A percentile compares a stretch with the other conserved stretches of the same genome.
Evolutionary conservation across 148 eudicot genomes (phyloP).

Genomic region (Rhododendron molle): DNA sequence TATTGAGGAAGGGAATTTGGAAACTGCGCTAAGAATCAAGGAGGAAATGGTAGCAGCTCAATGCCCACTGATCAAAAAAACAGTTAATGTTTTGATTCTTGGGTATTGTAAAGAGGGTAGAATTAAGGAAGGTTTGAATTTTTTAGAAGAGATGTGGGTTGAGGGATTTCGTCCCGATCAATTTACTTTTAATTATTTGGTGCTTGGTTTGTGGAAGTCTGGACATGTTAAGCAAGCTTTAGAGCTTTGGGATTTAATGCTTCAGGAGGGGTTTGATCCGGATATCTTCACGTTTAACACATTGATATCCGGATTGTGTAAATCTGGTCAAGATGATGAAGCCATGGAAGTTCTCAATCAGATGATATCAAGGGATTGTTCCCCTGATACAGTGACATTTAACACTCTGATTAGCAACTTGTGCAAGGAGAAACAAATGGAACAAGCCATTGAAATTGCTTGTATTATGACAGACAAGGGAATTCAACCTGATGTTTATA

Average conservation of each 20-base stretch:
- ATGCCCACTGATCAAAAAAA: conserved; percentile 43
- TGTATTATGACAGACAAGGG: conserved; percentile 64
- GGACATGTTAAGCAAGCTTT: conserved; percentile 76
- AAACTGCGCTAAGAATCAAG: conserved; percentile 65
- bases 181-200: conserved; percentile 71
- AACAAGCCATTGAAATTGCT: conserved; percentile 75
- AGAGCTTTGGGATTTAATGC: conserved; percentile 80
- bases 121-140: conserved; percentile 69
- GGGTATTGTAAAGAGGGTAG: conserved; percentile 78
- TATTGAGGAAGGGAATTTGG: conserved; percentile 76
- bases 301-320: conserved; percentile 80
- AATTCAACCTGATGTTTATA: conserved; percentile 71
- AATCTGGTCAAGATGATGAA: conserved; percentile 61
- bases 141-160: conserved; percentile 50
- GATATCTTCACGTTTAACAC: conserved; percentile 68
- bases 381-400: conserved; percentile 74
- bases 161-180: conserved; percentile 80
- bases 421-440: conserved; percentile 85
- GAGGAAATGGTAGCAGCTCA: conserved; percentile 69
- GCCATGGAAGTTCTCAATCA: conserved; percentile 78
- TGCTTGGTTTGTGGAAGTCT: conserved; percentile 63
- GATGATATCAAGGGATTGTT: conserved; percentile 72
- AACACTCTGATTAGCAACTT: conserved; percentile 74
- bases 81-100: conserved; percentile 67
- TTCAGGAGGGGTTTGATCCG: conserved; percentile 83